These are phyloP conservation scores for Phlyctochytrium bullatum DNA, from an alignment of 192 early-diverging fungal species.

Conservation along the genomic window DNA sequence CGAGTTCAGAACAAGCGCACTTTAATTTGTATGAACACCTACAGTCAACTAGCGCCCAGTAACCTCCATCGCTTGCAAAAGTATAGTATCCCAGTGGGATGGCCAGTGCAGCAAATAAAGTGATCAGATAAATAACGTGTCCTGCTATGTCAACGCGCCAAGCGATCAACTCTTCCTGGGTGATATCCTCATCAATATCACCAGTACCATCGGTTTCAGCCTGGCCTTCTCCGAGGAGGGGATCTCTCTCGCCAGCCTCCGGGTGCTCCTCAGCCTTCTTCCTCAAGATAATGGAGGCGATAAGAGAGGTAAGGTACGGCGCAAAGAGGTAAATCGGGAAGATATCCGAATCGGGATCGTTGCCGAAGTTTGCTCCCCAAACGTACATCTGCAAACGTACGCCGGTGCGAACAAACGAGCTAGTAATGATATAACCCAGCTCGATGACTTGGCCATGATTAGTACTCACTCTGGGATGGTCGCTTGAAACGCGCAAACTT, in stretches of 20 bases:
- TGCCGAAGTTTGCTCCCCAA: slow-evolving; percentile 4
- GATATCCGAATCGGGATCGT: slow-evolving; percentile 4
- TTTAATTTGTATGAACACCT: background rate
- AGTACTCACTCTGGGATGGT: background rate
- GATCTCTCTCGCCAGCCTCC: background rate
- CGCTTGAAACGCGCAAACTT: background rate
- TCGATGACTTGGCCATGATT: background rate
- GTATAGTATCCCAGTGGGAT: background rate
- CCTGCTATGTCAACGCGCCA: background rate
- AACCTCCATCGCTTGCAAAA: background rate
- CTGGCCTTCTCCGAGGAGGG: background rate
- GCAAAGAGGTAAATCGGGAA: slow-evolving; percentile 6
- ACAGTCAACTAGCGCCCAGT: background rate
- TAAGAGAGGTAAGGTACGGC: background rate
- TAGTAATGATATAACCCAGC: background rate
- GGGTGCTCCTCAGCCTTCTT: background rate
- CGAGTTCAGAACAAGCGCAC: too few species aligned
- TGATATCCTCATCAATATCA: background rate
- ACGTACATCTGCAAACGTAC: slow-evolving; percentile 2
- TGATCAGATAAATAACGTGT: slow-evolving; percentile 4
- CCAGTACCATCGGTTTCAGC: background rate
- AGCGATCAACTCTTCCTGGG: background rate
- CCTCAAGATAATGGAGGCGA: background rate
- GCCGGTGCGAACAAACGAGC: background rate
- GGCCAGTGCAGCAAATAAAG: background rate